Percentiles rank a stretch among this genome's conserved stretches.
Conservation (phyloP, 768 basidiomycete genomes). For the Dentipellis sp. region DNA sequence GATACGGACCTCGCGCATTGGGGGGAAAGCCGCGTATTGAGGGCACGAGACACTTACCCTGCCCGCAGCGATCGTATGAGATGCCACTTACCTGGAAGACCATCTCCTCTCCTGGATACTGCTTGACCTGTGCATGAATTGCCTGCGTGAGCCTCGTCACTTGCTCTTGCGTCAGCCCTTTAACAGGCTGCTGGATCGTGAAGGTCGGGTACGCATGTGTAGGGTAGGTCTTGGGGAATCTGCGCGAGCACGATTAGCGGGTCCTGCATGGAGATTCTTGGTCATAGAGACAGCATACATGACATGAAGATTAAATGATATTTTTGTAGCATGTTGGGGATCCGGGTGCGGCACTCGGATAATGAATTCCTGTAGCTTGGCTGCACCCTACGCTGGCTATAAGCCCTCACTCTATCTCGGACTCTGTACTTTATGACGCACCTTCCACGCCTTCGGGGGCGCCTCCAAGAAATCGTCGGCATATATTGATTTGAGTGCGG, state of each 20-base stretch:
- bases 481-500: slow-evolving; percentile 73
- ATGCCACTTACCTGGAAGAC: slow-evolving; percentile 57
- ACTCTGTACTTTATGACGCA: slow-evolving; percentile 19
- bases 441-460: slow-evolving; percentile 77
- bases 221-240: slow-evolving; percentile 82
- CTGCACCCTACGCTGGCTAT: slow-evolving; percentile 41
- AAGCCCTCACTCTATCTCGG: slow-evolving; percentile 1
- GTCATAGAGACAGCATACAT: slow-evolving; percentile 37
- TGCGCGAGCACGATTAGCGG: slow-evolving; percentile 18
- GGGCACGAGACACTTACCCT: not conserved
- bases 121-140: slow-evolving; percentile 60
- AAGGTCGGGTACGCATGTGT: slow-evolving; percentile 59
- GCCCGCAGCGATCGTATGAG: not conserved
- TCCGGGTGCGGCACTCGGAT: slow-evolving; percentile 65
- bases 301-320: slow-evolving; percentile 59
- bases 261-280: not conserved
- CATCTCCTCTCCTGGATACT: slow-evolving; percentile 60
- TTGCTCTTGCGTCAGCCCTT: slow-evolving; percentile 50
- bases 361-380: slow-evolving; percentile 65
- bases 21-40: not conserved
- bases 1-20: too few relatives aligned
- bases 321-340: slow-evolving; percentile 40
- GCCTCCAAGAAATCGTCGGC: slow-evolving; percentile 66
- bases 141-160: slow-evolving; percentile 45
- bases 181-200: slow-evolving; percentile 53